phyloP scores from a whole-genome alignment of 805 yeast genomes.

The Limtongozyma cylindracea region DNA sequence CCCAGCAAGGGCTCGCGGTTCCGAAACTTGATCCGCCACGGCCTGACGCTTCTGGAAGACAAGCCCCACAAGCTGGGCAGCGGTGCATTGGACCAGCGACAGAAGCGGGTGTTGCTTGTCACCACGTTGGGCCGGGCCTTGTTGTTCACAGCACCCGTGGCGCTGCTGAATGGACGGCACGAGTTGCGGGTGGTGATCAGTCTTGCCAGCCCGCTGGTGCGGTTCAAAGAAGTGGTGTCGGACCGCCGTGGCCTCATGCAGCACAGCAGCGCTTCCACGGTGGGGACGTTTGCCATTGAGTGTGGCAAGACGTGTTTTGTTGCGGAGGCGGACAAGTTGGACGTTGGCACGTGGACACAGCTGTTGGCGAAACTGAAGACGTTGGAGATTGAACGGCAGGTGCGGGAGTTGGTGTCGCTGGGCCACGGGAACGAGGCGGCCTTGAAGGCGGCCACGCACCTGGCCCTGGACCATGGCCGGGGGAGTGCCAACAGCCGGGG shows the following conservation, averaged over 20 bases:
- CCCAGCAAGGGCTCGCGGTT: no score
- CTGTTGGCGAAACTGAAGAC: no score
- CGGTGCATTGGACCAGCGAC: constrained; percentile 9
- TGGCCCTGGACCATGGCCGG: no score
- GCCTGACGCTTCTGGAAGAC: no score
- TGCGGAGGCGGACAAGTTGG: constrained; percentile 26
- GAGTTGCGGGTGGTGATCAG: constrained; percentile 19
- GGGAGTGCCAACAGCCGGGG: no score
- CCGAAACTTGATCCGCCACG: no score
- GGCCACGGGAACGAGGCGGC: no score
- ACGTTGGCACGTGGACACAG: constrained; percentile 24
- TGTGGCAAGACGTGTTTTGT: constrained; percentile 27
- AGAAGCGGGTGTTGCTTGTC: constrained; percentile 24
- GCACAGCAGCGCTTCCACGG: constrained; percentile 9
- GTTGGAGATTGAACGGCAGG: no score
- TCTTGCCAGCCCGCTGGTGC: constrained; percentile 8
- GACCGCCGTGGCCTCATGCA: constrained; percentile 7
- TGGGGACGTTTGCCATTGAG: constrained; percentile 28
- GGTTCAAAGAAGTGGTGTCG: constrained; percentile 31
- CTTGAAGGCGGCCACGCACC: no score
- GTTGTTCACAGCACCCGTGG: constrained; percentile 22
- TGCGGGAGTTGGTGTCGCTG: no score
- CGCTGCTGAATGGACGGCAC: constrained; percentile 13
- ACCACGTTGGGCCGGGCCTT: constrained; percentile 42
- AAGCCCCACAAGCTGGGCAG: no score